phyloP scores from a whole-genome alignment of 192 early-diverging fungal genomes.

The Dimargaris cristalligena region DNA sequence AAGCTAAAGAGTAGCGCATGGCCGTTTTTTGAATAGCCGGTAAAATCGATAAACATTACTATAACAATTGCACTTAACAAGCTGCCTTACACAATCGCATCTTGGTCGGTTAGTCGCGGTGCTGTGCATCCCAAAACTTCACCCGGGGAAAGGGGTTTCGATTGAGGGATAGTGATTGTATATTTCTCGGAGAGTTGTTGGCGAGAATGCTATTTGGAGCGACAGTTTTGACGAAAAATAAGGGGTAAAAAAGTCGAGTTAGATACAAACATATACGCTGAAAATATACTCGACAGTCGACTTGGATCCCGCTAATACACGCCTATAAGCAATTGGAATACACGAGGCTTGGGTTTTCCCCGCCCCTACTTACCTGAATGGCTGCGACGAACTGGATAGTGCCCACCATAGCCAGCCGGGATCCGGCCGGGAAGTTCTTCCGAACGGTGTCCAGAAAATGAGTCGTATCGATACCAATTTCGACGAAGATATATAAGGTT shows the following conservation, averaged over 20 bases:
- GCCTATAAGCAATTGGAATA: too few species aligned
- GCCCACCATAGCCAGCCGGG: slow-evolving; percentile 61
- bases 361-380: slow-evolving; percentile 47
- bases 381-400: slow-evolving; percentile 91
- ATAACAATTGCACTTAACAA: too few species aligned
- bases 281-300: too few species aligned
- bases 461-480: slow-evolving; percentile 83
- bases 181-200: slow-evolving; percentile 44
- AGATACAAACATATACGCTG: too few species aligned
- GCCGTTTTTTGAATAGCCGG: too few species aligned
- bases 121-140: slow-evolving; percentile 95
- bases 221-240: background rate
- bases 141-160: slow-evolving; percentile 86
- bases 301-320: too few species aligned
- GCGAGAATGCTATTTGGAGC: slow-evolving; percentile 21
- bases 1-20: background rate
- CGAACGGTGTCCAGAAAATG: slow-evolving; percentile 86
- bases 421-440: slow-evolving; percentile 68
- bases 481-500: slow-evolving; percentile 96
- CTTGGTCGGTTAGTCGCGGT: slow-evolving; percentile 56
- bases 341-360: too few species aligned
- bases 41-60: too few species aligned
- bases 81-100: slow-evolving; percentile 48
- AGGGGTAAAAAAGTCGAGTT: background rate
- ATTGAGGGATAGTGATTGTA: slow-evolving; percentile 65